Base-by-base conservation (phyloP, 2,329 filamentous ascomycete species). In the Stemphylium beticola region DNA sequence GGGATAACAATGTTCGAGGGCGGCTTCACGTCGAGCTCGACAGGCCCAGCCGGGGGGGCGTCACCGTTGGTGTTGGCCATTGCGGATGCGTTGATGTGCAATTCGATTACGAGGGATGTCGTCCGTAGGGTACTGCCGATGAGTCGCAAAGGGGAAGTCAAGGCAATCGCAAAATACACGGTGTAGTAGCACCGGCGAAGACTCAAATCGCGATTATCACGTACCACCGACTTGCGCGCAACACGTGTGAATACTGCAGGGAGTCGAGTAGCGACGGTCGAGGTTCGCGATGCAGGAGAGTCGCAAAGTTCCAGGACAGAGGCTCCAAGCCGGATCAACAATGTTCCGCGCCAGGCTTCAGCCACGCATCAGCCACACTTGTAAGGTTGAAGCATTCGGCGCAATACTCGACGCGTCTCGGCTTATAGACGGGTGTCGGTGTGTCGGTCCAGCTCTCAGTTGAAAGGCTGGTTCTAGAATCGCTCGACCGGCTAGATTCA, bases 1-100 rank as follows among this genome's bases (percentile, higher is more conserved):
- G 95, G 95, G 49, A 97, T 84, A 52, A 97, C 90, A 61, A 96
- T 84, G 59, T 92, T 92, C 54, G 87, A 79, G 3, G 93, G 93
- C 31, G 91, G 87, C 75, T 92, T 93, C 74, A 62, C 61, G 20
- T 56, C 55, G 44, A 72, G 62, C 9, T 71, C 69, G 36, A 52
- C 18, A 41, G 41, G 46, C 9, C 22, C 33, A 15, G 33, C 26
- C 3, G 66, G 36, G 33, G 58, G 55, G 32, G 60, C 58, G 18
- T 64, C 65, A 36, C 65, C 66, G 47, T 68, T 71, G 41, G 67
- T n/a, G 40, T 65, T 62, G 52, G 70, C 69, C 71, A 74, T 74
- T 51, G 55, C 52, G 54, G 38, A 34, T 50, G 18, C 41, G 39
- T 12, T 26, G 54, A 14, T 32, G 22, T 49, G 53, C 44, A 57